Evolutionary conservation across 176 grass and related monocot species (phyloP).

Genomic region (Coix lacrymajobi): DNA sequence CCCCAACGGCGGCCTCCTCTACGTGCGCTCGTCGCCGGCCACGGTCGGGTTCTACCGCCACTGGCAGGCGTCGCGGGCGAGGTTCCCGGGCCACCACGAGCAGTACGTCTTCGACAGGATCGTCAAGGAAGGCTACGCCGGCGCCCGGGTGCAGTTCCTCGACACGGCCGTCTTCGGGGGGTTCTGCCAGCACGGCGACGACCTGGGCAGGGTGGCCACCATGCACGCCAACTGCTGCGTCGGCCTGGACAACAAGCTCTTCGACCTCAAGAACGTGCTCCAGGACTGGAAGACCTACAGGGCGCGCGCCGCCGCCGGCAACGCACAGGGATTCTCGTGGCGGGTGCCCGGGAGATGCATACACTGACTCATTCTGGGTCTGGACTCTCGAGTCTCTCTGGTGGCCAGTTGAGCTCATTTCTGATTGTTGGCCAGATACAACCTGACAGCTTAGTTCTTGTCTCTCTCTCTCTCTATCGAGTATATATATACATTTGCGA

Average conservation of each 20-base stretch:
- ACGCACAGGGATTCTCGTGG: conserved; percentile 32
- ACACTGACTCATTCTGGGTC: conserved; percentile 15
- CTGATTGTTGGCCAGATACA: neutral
- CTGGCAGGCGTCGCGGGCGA: conserved; percentile 43
- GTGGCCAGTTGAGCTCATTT: neutral
- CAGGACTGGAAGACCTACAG: conserved; percentile 54
- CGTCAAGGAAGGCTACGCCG: conserved; percentile 49
- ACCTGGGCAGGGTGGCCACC: conserved; percentile 45
- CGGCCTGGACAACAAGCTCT: conserved; percentile 51
- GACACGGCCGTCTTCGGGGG: conserved; percentile 53
- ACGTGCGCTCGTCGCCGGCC: conserved; percentile 30
- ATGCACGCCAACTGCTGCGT: conserved; percentile 84
- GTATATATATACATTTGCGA: neutral
- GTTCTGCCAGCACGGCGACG: conserved; percentile 53
- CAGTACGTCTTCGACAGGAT: conserved; percentile 66
- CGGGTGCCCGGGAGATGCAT: conserved; percentile 55
- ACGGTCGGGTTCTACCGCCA: conserved; percentile 53
- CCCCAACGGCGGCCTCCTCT: conserved; percentile 70
- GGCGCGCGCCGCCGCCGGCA: neutral
- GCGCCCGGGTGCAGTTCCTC: conserved; percentile 52
- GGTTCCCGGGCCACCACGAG: conserved; percentile 58
- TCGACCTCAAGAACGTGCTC: conserved; percentile 61
- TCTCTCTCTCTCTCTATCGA: no score
- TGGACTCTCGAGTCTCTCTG: neutral
- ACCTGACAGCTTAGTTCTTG: no score